Percentiles rank a stretch among this genome's conserved stretches.
Evolutionary conservation across 108 stramenopile species (phyloP).

Genomic region (Aurantiochytrium sp.): DNA sequence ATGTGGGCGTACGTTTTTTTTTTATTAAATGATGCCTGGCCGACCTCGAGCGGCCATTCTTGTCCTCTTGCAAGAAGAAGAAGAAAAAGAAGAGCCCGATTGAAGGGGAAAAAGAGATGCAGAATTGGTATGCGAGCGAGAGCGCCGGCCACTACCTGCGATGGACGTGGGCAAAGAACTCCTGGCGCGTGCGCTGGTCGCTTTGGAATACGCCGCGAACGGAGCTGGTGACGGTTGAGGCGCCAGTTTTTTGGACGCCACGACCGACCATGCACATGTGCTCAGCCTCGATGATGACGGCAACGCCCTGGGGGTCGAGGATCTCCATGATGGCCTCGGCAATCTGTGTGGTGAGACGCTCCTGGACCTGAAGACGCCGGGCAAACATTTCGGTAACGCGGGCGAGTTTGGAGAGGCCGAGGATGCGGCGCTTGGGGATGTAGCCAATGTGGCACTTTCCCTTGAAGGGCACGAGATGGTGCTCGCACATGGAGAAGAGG

Average conservation of each 20-base stretch:
- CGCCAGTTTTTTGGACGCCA: constrained; percentile 84
- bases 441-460: constrained; percentile 90
- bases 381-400: constrained; percentile 86
- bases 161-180: constrained; percentile 81
- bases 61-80: too few species aligned
- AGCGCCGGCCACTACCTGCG: background rate
- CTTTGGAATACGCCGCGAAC: constrained; percentile 80
- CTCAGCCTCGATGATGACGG: constrained; percentile 85
- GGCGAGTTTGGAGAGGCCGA: constrained; percentile 79
- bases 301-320: constrained; percentile 79
- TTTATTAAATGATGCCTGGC: too few species aligned
- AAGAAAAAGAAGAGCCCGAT: background rate
- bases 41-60: too few species aligned
- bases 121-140: background rate
- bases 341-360: constrained; percentile 89
- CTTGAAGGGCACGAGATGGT: constrained; percentile 96
- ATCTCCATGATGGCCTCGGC: constrained; percentile 86
- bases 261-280: constrained; percentile 99
- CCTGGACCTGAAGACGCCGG: constrained; percentile 92
- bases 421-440: constrained; percentile 79
- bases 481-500: constrained; percentile 89
- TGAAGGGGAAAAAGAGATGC: background rate
- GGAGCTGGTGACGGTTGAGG: constrained; percentile 76
- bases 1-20: too few species aligned
- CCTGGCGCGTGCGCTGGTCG: constrained; percentile 75